Evolutionary conservation across 805 yeast species (phyloP).

Genomic region (Tetrapisispora arboricola): DNA sequence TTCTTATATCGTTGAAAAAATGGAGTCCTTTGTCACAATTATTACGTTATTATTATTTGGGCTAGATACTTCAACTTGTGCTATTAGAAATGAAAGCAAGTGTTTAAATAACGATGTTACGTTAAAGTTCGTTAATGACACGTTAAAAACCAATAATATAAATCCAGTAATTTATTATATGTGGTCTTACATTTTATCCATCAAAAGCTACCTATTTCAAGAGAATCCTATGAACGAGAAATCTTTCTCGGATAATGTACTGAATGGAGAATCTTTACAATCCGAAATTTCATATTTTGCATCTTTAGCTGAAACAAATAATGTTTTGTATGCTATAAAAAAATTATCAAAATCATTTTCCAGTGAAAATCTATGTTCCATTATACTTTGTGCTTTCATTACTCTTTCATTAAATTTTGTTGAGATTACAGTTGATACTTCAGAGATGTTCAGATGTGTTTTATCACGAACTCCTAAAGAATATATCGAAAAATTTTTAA

Average conservation of each 20-base stretch:
- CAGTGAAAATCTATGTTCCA: conserved; percentile 43
- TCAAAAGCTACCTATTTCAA: conserved; percentile 39
- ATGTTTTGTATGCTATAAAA: conserved; percentile 38
- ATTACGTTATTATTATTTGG: conserved; percentile 47
- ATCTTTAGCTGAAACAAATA: conserved; percentile 29
- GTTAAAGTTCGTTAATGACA: conserved; percentile 33
- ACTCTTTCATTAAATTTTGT: conserved; percentile 34
- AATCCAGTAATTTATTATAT: conserved; percentile 48
- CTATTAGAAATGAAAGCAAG: conserved; percentile 31
- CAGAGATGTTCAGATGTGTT: conserved; percentile 25
- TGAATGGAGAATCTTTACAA: neutral
- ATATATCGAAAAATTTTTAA: conserved; percentile 32
- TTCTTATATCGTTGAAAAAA: conserved; percentile 10
- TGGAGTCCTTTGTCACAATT: conserved; percentile 40
- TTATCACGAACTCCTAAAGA: conserved; percentile 27
- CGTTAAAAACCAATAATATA: conserved; percentile 15
- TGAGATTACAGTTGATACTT: conserved; percentile 33
- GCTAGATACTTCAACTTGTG: conserved; percentile 39
- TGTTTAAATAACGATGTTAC: conserved; percentile 33
- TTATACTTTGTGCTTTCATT: conserved; percentile 31
- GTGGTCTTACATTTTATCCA: conserved; percentile 54
- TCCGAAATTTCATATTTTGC: conserved; percentile 27
- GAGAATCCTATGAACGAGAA: conserved; percentile 26
- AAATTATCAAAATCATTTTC: conserved; percentile 34
- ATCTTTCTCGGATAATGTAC: conserved; percentile 4